A percentile compares a stretch with the other conserved stretches of the same genome.
phyloP scores from a whole-genome alignment of 495 filamentous ascomycete species.

The Immersiella caudata region DNA sequence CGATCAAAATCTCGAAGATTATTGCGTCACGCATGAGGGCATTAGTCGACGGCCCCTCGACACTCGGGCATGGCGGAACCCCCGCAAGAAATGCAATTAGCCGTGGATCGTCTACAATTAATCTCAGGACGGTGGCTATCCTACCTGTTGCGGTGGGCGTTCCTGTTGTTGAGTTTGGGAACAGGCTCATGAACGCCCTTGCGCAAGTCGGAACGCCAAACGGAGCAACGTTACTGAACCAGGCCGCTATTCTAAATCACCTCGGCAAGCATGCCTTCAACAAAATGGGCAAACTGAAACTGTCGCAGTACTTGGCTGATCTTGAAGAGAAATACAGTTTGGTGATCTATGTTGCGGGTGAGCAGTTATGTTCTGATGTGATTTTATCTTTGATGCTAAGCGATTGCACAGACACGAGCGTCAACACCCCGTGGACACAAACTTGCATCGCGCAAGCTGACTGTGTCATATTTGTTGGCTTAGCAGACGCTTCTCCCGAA shows the following conservation, averaged over 20 bases:
- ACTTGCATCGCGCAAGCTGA: conserved; percentile 97
- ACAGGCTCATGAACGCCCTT: conserved; percentile 82
- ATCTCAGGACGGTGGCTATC: conserved; percentile 89
- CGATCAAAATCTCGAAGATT: conserved; percentile 98
- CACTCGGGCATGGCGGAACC: conserved; percentile 46
- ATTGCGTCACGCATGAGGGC: conserved; percentile 94
- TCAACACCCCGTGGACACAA: conserved; percentile 97
- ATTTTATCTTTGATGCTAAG: conserved; percentile 27
- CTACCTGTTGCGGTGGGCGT: conserved; percentile 89
- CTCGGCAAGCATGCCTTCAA: conserved; percentile 94
- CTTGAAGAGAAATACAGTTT: conserved; percentile 96
- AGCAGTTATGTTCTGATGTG: conserved; percentile 31
- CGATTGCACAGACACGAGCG: conserved; percentile 70
- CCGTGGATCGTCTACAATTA: conserved; percentile 80
- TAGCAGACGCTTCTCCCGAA: conserved; percentile 84
- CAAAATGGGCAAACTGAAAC: conserved; percentile 93
- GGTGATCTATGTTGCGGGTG: conserved; percentile 91
- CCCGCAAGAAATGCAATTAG: conserved; percentile 62
- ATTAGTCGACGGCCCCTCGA: conserved; percentile 74
- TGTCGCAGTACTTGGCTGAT: conserved; percentile 94
- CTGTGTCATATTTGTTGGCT: conserved; percentile 87
- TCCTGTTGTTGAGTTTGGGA: conserved; percentile 93
- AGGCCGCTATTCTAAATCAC: conserved; percentile 90
- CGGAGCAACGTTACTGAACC: conserved; percentile 90
- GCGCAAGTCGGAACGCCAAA: conserved; percentile 85